Percentiles rank a stretch among this genome's conserved stretches.
phyloP scores from a whole-genome alignment of 345 rosid species.

The Linum tenue region DNA sequence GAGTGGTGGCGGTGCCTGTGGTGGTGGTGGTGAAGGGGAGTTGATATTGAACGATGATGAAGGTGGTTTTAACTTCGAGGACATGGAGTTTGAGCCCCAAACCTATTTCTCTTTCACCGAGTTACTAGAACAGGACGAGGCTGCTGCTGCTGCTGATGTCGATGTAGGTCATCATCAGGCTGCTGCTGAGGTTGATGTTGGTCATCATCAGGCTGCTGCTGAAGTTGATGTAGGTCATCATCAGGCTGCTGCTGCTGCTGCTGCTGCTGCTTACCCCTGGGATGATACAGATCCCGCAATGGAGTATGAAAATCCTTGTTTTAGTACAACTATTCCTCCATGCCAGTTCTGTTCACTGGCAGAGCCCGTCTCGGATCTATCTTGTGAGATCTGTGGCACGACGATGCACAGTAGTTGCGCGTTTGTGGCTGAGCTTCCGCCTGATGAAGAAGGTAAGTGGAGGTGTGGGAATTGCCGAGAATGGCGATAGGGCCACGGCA shows the following conservation, averaged over 20 bases:
- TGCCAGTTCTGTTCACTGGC: constrained; percentile 49
- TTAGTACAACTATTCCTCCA: constrained; percentile 7
- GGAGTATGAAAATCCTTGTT: constrained; percentile 8
- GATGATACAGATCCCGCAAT: neutral
- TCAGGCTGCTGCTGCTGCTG: neutral
- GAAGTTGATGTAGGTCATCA: too few relatives aligned
- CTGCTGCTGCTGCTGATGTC: neutral
- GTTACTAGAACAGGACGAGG: constrained; percentile 34
- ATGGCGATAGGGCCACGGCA: constrained; percentile 34
- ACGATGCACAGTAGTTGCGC: constrained; percentile 60
- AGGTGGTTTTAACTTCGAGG: constrained; percentile 40
- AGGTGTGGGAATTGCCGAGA: constrained; percentile 79
- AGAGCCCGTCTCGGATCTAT: constrained; percentile 57
- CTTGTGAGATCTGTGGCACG: constrained; percentile 50
- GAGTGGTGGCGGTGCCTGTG: neutral
- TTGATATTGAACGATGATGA: constrained; percentile 38
- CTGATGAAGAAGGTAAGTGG: constrained; percentile 41
- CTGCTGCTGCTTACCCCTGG: neutral
- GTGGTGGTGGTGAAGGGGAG: constrained; percentile 29
- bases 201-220: neutral
- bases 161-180: neutral
- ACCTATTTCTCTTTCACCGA: constrained; percentile 85
- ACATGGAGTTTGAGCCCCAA: constrained; percentile 94
- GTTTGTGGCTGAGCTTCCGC: constrained; percentile 55
- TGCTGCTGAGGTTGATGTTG: neutral